Base-by-base conservation (phyloP, 495 filamentous ascomycete genomes). In the Acidiella bohemica region DNA sequence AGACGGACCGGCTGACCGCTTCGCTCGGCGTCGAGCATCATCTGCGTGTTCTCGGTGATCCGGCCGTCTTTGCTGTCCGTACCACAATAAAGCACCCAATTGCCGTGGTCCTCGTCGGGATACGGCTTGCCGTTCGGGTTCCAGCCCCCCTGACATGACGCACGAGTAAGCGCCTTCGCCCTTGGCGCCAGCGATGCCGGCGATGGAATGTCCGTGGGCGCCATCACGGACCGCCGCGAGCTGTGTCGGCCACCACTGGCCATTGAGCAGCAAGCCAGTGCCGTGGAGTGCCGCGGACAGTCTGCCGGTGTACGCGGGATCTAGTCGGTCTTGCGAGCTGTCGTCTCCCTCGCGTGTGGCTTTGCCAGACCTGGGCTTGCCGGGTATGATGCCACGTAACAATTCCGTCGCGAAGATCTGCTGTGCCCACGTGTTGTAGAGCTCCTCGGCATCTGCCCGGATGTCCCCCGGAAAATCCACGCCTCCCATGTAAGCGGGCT, bases 181-280 rank as follows among this genome's bases (percentile, higher is more conserved):
- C 11, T 39, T 33, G 23, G 53, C 41, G 8, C 64, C 67, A 36
- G 51, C 58, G 27, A 71, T 75, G 8, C 72, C 71, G 27, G 54
- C 71, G 51, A 72, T 67, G 2, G 54, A 36, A 17, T 53, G 53
- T 4, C 73, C 73, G 32, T 77, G 73, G 5, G 69, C 72, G 1
- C 73, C 73, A 40, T 75, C 73, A 20, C 72, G 59, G 1, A 70
- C 37, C 1, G 65, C 60, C 41, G 59, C 62, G 4, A 75, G 61
- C 24, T 71, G 67, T 1, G 62, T 49, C 0, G 69, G 72, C 69
- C 67, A 76, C 71, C 73, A 75, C 39, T 72, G 63, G 0, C 73
- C 73, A 39, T 66, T 62, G 3, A 65, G 44, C 10, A 75, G 58
- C 9, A 59, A 43, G 24, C 68, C 67, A 20, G 61, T 53, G 6